Base-by-base conservation (phyloP, 2,329 filamentous ascomycete genomes). In the Paracoccidioides lutzii region DNA sequence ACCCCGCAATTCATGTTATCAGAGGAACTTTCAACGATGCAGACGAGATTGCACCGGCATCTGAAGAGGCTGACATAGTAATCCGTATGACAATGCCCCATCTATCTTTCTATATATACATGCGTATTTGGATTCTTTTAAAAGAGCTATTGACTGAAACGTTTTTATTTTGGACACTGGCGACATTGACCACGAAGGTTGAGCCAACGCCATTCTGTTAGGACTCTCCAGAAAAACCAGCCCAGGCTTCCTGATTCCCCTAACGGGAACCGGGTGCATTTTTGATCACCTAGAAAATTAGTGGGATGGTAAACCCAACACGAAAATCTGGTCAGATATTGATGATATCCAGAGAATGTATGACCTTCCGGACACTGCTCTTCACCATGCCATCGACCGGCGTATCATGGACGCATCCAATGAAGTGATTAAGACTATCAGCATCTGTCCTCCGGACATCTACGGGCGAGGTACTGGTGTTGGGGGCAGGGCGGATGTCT, bases 21-120 rank as follows among this genome's bases (percentile, higher is more conserved):
- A 76, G 77, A 58, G 77, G 78, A 35, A 69, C 72, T 56, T 68
- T 76, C 8, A 71, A 78, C 53, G 68, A 67, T 57, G 59, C 63
- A 5, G 64, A 71, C 1, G 40, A 77, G 5, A 58, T 79, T 2
- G 66, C 73, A 10, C 63, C 71, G 22, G 72, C 74, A 52, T 68
- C 71, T 14, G 60, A 63, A 3, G 67, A 70, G 55, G 73, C 75
- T 4, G 72, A 78, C 63, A 70, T 80, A 45, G 75, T 79, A 4
- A 51, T 55, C 37, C 53, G 53, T 55, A 51, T 32, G 37, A 22
- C 22, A 22, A 22, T 22, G 22, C 22, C 22, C 22, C 22, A 22
- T 22, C 22, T 22, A 22, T 22, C 22, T 12, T 2, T 38, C 37
- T 38, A 38, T 3, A 38, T 12, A 38, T 38, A 38, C 37, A 12